Evolutionary conservation across 805 yeast species (phyloP).

Genomic region (Suhomyces sp.): DNA sequence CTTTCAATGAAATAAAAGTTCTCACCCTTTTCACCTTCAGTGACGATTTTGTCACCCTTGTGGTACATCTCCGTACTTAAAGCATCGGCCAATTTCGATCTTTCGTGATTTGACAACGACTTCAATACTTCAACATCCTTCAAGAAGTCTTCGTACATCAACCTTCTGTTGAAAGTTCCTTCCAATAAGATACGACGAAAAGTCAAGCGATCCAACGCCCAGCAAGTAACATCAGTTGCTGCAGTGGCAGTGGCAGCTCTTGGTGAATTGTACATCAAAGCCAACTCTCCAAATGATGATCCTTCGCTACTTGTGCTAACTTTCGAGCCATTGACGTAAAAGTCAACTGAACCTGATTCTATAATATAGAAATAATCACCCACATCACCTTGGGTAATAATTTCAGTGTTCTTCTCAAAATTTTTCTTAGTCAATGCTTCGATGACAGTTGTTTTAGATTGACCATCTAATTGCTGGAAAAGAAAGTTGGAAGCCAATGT

Average conservation of each 20-base stretch:
- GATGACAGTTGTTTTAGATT: slow-evolving; percentile 71
- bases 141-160: slow-evolving; percentile 84
- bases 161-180: slow-evolving; percentile 85
- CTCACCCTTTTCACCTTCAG: slow-evolving; percentile 71
- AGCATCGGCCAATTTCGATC: slow-evolving; percentile 93
- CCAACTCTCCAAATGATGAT: slow-evolving; percentile 92
- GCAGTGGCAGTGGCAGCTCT: slow-evolving; percentile 91
- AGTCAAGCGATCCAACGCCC: slow-evolving; percentile 93
- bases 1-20: slow-evolving; percentile 52
- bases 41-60: slow-evolving; percentile 70
- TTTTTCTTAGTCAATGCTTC: slow-evolving; percentile 78
- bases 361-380: slow-evolving; percentile 90
- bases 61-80: slow-evolving; percentile 71
- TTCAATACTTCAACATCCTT: slow-evolving; percentile 81
- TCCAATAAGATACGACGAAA: slow-evolving; percentile 89
- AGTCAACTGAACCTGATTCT: slow-evolving; percentile 82
- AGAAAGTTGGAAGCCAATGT: slow-evolving; percentile 79
- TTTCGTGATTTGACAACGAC: slow-evolving; percentile 71
- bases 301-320: slow-evolving; percentile 82
- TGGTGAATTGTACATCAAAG: slow-evolving; percentile 95
- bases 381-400: slow-evolving; percentile 89
- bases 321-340: slow-evolving; percentile 63
- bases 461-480: slow-evolving; percentile 78
- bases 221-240: slow-evolving; percentile 61
- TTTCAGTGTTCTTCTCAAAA: slow-evolving; percentile 55